Evolutionary conservation across 805 yeast genomes (phyloP), one percentile per base, ranked within the genome.

Genomic region (Blastobotrys mokoenaii): DNA sequence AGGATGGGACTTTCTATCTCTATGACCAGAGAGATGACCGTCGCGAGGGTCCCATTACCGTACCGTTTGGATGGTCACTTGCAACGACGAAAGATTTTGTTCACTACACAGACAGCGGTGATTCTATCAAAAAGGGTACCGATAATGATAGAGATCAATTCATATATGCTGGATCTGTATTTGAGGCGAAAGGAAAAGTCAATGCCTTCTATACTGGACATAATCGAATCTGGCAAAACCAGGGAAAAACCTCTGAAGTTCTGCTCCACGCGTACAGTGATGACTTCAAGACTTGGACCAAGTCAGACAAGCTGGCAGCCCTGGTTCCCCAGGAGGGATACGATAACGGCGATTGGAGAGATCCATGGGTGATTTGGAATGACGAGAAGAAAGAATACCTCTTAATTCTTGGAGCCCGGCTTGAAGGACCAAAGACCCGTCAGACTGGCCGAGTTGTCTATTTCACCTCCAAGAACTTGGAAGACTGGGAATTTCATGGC

Each of bases 351-450:
- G 43, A 40, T 14, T 40, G 43, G 43, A 5, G 43, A 11, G 43
- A 40, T 32, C 43, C 43, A 4, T 40, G 43, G 43, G 43, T 40
- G 22, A 40, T 40, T 14, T 40, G 43, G 43, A 40, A 31, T 40
- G 38, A 40, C 5, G 40, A 40, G 15, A 40, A 40, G 39, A 12
- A 32, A 5, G 43, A 40, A 18, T 40, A 40, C 17, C 43, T 40
- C 14, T 35, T 40, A 15, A 35, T 40, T 40, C 38, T 40, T 10
- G 43, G 43, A 25, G 4, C 43, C 16, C 39, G 43, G 17, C 27
- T 40, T 14, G 43, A 40, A 14, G 43, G 43, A 4, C 43, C 43
- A 5, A 40, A 40, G 27, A 40, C 43, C 31, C 39, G 38, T 30
- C 39, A 29, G 17, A 40, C 43, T 15, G 43, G 43, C n/a, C 40